Percentiles rank a stretch among this genome's conserved stretches.
Evolutionary conservation across 192 early-diverging fungal genomes (phyloP).

Genomic region (Coemansia aciculifera): DNA sequence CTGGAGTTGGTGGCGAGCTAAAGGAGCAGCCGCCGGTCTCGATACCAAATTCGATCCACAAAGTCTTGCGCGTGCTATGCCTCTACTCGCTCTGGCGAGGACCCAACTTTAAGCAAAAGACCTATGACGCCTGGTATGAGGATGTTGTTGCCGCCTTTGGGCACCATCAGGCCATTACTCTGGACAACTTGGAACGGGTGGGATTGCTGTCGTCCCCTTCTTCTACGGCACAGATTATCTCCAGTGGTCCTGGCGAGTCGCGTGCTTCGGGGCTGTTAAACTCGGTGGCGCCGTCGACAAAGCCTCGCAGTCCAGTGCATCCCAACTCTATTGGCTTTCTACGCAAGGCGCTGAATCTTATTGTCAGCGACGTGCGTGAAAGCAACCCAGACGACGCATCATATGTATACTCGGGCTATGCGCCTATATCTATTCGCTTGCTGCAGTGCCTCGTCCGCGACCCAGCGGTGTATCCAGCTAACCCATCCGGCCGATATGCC

Average conservation of each 20-base stretch:
- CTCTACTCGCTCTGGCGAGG: conserved; percentile 82
- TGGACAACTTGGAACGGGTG: conserved; percentile 71
- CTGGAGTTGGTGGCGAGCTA: conserved; percentile 31
- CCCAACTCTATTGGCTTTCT: conserved; percentile 51
- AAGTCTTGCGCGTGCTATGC: conserved; percentile 79
- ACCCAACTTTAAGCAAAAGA: conserved; percentile 75
- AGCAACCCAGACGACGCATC: conserved; percentile 82
- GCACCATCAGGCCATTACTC: conserved; percentile 81
- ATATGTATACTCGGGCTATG: conserved; percentile 95
- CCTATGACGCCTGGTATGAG: conserved; percentile 77
- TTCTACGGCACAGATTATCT: conserved; percentile 34
- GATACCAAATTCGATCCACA: conserved; percentile 45
- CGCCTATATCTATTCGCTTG: conserved; percentile 85
- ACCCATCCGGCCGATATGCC: conserved; percentile 38
- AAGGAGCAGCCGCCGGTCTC: conserved; percentile 16
- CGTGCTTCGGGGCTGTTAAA: conserved; percentile 14
- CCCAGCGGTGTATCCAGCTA: conserved; percentile 34
- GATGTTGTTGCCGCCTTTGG: conserved; percentile 93
- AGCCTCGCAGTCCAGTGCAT: conserved; percentile 29
- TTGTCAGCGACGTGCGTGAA: conserved; percentile 87
- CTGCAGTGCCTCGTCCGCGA: conserved; percentile 73
- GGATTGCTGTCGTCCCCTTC: conserved; percentile 63
- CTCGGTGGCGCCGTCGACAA: conserved; percentile 24
- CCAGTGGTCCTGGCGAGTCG: conserved; percentile 3
- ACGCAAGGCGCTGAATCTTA: conserved; percentile 70